A percentile compares a stretch with the other conserved stretches of the same genome.
phyloP scores from a whole-genome alignment of 2,329 filamentous ascomycete species.

The Fusarium scirpi region DNA sequence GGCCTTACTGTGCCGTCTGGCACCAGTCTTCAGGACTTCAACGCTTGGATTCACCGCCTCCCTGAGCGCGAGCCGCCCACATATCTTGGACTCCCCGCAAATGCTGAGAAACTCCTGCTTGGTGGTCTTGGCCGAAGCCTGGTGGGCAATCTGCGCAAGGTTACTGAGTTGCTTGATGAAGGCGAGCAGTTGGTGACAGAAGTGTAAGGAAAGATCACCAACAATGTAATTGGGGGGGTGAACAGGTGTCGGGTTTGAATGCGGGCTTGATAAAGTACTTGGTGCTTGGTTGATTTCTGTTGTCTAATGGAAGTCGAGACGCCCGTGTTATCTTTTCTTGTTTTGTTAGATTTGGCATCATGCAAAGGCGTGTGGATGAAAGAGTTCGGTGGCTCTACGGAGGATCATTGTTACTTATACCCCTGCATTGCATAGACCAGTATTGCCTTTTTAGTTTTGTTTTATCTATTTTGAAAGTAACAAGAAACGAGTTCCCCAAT shows the following conservation, averaged over 20 bases:
- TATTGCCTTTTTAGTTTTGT: conserved; percentile 15
- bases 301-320: conserved; percentile 5
- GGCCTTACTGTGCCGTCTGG: conserved; percentile 81
- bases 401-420: conserved; percentile 40
- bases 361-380: conserved; percentile 22
- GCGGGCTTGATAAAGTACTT: not conserved
- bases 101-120: conserved; percentile 94
- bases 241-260: not conserved
- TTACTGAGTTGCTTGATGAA: conserved; percentile 91
- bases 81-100: conserved; percentile 91
- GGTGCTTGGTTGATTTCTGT: conserved; percentile 6
- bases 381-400: conserved; percentile 2
- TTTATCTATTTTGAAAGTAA: not conserved
- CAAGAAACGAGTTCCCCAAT: not conserved
- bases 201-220: conserved; percentile 44
- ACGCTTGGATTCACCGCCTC: conserved; percentile 88
- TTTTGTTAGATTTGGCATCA: conserved; percentile 26
- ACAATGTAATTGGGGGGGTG: not conserved
- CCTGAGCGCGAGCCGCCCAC: conserved; percentile 97
- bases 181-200: conserved; percentile 90
- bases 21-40: conserved; percentile 87
- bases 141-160: conserved; percentile 84
- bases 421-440: conserved; percentile 33
- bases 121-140: conserved; percentile 88
- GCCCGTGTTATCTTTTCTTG: conserved; percentile 7